Base-by-base conservation (phyloP, 306 rosid genomes). In the Lithocarpus polystachyus region DNA sequence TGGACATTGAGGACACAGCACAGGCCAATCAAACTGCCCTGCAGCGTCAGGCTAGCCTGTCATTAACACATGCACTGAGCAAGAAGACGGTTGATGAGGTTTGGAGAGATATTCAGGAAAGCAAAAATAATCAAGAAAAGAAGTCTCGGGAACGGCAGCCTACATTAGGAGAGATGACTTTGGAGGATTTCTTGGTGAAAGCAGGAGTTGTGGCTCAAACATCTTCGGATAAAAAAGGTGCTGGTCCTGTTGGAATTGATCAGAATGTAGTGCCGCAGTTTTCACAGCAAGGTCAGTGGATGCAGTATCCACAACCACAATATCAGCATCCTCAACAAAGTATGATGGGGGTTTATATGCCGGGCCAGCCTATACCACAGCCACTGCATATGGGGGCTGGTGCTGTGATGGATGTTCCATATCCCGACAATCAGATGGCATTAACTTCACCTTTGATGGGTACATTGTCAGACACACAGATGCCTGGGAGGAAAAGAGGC, bases 51-150 rank as follows among this genome's bases (percentile, higher is more conserved):
- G 91, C 92, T 71, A 94, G 92, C 82, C 81, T 91, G 52, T 78
- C 97, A 2, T 83, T 95, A 84, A 91, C 89, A 51, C 59, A 87
- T 73, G 86, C 86, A 22, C 78, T 95, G 55, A 91, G 96, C 86
- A 89, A 93, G 87, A 95, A 92, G 83, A 95, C 99, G 10, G 99
- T 95, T 10, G 97, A 92, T 79, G 98, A 95, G 89, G 99, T 95
- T 73, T 95, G 99, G 99, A 88, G 85, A 80, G 98, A 95, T 74
- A 95, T 95, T 82, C 99, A 91, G 61, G 94, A 89, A 82, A 78
- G 82, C 71, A 92, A 92, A 83, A 80, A 78, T 51, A 69, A 37
- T 1, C 84, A 79, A 73, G 89, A 87, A 79, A 85, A 81, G 90
- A 88, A 81, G 57, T 72, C 88, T 26, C 91, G 76, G 53, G 97